phyloP scores from a whole-genome alignment of 2,329 filamentous ascomycete species.

The Septoria petroselini region DNA sequence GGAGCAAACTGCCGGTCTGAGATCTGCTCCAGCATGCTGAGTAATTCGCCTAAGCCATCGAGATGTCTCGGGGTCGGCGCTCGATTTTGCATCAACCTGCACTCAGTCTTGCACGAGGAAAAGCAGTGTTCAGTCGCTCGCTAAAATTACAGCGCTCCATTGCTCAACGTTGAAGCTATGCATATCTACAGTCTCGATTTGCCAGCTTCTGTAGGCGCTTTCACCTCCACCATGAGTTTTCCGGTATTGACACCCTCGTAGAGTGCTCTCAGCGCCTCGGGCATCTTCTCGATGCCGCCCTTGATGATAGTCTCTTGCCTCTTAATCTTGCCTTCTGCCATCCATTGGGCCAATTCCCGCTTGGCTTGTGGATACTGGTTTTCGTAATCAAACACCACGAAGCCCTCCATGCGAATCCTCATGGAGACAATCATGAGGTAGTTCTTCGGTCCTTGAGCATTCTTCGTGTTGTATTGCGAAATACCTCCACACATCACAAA shows the following conservation, averaged over 20 bases:
- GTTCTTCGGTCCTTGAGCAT: conserved; percentile 54
- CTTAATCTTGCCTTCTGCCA: conserved; percentile 55
- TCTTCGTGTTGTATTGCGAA: conserved; percentile 62
- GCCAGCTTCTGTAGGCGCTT: conserved; percentile 7
- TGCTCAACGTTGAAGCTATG: too few relatives aligned
- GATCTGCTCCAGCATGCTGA: too few relatives aligned
- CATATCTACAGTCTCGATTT: conserved; percentile 18
- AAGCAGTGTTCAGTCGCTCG: too few relatives aligned
- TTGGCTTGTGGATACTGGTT: conserved; percentile 57
- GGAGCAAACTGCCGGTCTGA: too few relatives aligned
- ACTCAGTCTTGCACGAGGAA: too few relatives aligned
- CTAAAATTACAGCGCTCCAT: too few relatives aligned
- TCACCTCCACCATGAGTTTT: conserved; percentile 27
- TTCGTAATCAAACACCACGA: conserved; percentile 68
- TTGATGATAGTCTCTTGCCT: conserved; percentile 47
- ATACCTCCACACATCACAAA: conserved; percentile 70
- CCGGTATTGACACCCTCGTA: conserved; percentile 48
- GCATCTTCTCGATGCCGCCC: conserved; percentile 49
- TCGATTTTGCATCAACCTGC: too few relatives aligned
- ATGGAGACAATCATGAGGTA: conserved; percentile 53
- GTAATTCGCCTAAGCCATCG: too few relatives aligned
- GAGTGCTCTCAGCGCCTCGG: conserved; percentile 48
- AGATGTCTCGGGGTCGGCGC: too few relatives aligned
- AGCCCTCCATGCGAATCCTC: conserved; percentile 64
- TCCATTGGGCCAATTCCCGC: conserved; percentile 46